These are phyloP conservation scores for Parachaetomium inaequale DNA, from an alignment of 495 filamentous ascomycete genomes.

Conservation along the genomic window DNA sequence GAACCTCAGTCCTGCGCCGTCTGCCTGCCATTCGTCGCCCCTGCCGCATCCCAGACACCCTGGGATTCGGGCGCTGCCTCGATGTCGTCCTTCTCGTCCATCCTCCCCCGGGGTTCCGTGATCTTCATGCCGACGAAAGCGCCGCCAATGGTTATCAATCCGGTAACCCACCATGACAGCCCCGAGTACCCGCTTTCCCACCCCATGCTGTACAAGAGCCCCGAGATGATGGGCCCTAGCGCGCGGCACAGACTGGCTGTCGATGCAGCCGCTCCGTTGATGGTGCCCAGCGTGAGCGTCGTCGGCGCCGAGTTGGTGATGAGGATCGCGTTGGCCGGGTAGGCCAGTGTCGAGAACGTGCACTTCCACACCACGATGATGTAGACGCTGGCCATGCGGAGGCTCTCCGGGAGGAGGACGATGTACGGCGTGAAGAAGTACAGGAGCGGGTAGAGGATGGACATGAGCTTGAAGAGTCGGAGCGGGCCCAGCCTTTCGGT, in stretches of 20 bases:
- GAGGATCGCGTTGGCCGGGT: constrained; percentile 80
- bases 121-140: constrained; percentile 53
- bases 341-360: constrained; percentile 77
- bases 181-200: constrained; percentile 76
- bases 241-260: constrained; percentile 83
- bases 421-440: constrained; percentile 89
- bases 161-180: constrained; percentile 88
- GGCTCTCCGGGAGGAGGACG: constrained; percentile 66
- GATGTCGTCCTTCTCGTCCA: constrained; percentile 34
- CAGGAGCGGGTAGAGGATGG: constrained; percentile 78
- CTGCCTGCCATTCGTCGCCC: constrained; percentile 4
- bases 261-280: constrained; percentile 91
- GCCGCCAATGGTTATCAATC: constrained; percentile 68
- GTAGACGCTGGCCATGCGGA: constrained; percentile 71
- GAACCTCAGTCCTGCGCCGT: background rate
- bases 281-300: constrained; percentile 73
- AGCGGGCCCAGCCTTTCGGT: constrained; percentile 69
- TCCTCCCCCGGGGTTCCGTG: constrained; percentile 41
- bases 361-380: constrained; percentile 80
- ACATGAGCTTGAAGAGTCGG: constrained; percentile 72
- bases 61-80: constrained; percentile 10
- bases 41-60: background rate
- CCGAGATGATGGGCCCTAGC: constrained; percentile 83
- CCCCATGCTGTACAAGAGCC: constrained; percentile 76
- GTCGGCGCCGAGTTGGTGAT: constrained; percentile 80